Evolutionary conservation across 495 filamentous ascomycete species (phyloP).

Genomic region (Penicillium angulare): DNA sequence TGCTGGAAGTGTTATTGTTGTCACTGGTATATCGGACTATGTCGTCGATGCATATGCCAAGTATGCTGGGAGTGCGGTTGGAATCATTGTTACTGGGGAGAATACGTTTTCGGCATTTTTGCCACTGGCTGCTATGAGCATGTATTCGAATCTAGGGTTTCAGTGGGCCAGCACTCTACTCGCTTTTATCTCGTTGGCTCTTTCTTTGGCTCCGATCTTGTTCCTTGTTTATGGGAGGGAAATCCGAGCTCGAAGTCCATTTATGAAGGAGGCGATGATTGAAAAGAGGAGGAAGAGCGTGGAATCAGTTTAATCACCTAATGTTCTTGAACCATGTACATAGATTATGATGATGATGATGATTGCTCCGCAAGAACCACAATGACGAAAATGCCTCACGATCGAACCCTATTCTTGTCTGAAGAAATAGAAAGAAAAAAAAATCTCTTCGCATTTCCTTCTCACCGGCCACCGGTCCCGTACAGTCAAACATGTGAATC

Average conservation of each 20-base stretch:
- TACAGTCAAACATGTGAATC: neutral
- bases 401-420: neutral
- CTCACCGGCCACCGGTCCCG: neutral
- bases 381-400: neutral
- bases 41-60: slow-evolving; percentile 33
- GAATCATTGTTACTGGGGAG: slow-evolving; percentile 35
- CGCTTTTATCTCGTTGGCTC: slow-evolving; percentile 33
- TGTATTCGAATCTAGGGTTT: slow-evolving; percentile 42
- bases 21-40: slow-evolving; percentile 31
- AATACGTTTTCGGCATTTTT: slow-evolving; percentile 37
- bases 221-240: slow-evolving; percentile 27
- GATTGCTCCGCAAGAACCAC: neutral
- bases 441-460: neutral
- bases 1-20: slow-evolving; percentile 27
- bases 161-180: slow-evolving; percentile 45
- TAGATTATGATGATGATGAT: neutral
- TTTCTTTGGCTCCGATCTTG: slow-evolving; percentile 33
- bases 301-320: slow-evolving; percentile 17
- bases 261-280: slow-evolving; percentile 36
- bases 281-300: slow-evolving; percentile 25
- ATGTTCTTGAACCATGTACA: slow-evolving; percentile 1
- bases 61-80: slow-evolving; percentile 36
- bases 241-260: slow-evolving; percentile 33
- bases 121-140: slow-evolving; percentile 40
- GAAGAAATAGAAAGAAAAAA: too few species aligned